Evolutionary conservation across 495 filamentous ascomycete species (phyloP), one percentile per base, ranked within the genome.

Genomic region (Hypoxylon subgilvum): DNA sequence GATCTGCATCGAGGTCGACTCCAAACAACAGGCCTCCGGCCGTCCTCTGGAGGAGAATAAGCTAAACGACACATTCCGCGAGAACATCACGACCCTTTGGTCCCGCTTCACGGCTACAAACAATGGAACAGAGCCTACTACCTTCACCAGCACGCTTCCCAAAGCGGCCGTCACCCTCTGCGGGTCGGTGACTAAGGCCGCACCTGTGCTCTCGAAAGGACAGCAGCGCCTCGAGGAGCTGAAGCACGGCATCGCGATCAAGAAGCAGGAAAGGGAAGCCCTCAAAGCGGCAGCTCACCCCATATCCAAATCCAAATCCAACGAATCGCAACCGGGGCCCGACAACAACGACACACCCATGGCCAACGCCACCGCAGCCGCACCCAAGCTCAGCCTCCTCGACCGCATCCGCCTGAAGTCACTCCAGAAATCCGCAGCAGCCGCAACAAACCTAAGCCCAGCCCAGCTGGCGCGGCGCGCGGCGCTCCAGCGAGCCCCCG

Each of bases 371-470:
- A 69, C 68, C 46, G 72, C 70, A 0, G 69, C 68, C 42, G 73
- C 67, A 5, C 60, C 65, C 13, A 75, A 75, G 52, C 70, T 78
- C 69, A 71, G 66, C 55, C 63, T 89, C 14, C 79, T 88, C 12
- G 85, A 87, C 52, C 84, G 86, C 56, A 79, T 90, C 55, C 80
- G 84, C 22, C 68, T 78, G 14, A 88, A 86, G 71, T 76, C 86
- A 42, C 63, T 78, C 2, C 71, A 76, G 31, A 70, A 75, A 34
- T 62, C 79, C 0, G 70, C 72, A 31, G 43, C 76, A 1, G 72
- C 78, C 0, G 44, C 74, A 13, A 59, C 72, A 4, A 71, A 60
- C 0, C 74, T 79, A 1, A 71, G 79, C 0, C 63, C 74, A 1
- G 77, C 72, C n/a, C 76, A 83, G 58, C 69, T 84, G 9, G 75